phyloP scores from a whole-genome alignment of 1,284 basidiomycete genomes.

The Cutaneotrichosporon sp. region DNA sequence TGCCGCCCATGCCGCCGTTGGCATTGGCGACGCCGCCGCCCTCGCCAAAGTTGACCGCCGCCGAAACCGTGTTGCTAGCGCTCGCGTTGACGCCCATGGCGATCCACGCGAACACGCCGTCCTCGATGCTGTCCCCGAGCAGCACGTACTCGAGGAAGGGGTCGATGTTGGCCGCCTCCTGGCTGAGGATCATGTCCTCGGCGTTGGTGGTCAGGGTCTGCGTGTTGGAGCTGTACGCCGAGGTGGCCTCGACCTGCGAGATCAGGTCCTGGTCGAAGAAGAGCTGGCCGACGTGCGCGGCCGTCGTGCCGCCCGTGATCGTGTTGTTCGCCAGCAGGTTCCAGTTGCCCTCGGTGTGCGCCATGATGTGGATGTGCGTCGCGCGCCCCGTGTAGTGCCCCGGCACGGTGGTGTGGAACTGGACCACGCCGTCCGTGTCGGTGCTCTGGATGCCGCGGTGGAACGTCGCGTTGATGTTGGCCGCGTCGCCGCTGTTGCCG shows the following conservation, averaged over 20 bases:
- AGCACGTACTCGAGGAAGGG: conserved; percentile 29
- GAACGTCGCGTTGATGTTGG: conserved; percentile 57
- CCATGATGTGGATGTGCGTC: conserved; percentile 31
- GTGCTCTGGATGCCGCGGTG: conserved; percentile 69
- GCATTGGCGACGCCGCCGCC: conserved; percentile 23
- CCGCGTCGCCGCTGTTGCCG: conserved; percentile 47
- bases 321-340: conserved; percentile 34
- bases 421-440: conserved; percentile 65
- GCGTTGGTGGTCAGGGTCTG: conserved; percentile 18
- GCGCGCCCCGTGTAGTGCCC: conserved; percentile 58
- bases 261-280: conserved; percentile 56
- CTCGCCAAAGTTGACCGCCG: conserved; percentile 15
- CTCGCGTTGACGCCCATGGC: conserved; percentile 25
- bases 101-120: conserved; percentile 31
- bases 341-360: conserved; percentile 23
- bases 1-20: conserved; percentile 1
- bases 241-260: conserved; percentile 46
- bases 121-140: conserved; percentile 22
- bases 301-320: conserved; percentile 44
- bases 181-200: conserved; percentile 23
- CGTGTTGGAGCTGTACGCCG: conserved; percentile 52
- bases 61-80: conserved; percentile 9
- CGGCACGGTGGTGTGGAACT: conserved; percentile 70
- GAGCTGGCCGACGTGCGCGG: conserved; percentile 55
- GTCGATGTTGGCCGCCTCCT: conserved; percentile 22